Evolutionary conservation across 352 stramenopile genomes (phyloP).

Genomic region (Aphanomyces euteiches): DNA sequence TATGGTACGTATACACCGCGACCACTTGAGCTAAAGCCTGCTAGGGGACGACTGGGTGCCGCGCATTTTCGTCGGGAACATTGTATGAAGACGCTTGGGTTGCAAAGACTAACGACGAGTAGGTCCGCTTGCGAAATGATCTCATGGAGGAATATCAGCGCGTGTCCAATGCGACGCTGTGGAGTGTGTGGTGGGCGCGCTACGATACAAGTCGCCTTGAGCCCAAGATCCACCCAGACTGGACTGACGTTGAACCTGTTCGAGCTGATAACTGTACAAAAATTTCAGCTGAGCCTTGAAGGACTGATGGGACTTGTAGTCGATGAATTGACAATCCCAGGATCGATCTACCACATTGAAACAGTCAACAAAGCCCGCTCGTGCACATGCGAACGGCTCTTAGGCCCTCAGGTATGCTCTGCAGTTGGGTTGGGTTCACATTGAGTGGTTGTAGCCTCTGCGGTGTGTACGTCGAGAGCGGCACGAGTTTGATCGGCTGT

Average conservation of each 20-base stretch:
- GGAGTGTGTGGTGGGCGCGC: constrained; percentile 49
- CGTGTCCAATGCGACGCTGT: constrained; percentile 59
- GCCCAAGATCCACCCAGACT: constrained; percentile 6
- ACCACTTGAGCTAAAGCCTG: neutral
- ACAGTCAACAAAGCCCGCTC: constrained; percentile 49
- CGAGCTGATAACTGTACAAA: neutral
- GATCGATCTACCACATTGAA: constrained; percentile 67
- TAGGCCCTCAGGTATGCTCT: constrained; percentile 45
- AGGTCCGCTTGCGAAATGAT: constrained; percentile 56
- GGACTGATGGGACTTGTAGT: neutral
- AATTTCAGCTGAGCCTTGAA: neutral
- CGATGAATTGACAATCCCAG: constrained; percentile 59
- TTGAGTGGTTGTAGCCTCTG: constrained; percentile 36
- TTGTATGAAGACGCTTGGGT: constrained; percentile 18
- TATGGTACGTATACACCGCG: constrained; percentile 35
- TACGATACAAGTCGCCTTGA: constrained; percentile 5
- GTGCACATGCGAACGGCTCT: constrained; percentile 60
- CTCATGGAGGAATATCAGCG: constrained; percentile 63
- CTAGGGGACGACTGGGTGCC: constrained; percentile 59
- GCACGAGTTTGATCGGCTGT: constrained; percentile 67
- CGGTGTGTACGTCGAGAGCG: constrained; percentile 66
- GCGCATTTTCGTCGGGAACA: constrained; percentile 61
- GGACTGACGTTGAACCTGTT: constrained; percentile 8
- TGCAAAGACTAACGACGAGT: neutral
- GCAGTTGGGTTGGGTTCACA: neutral